phyloP scores from a whole-genome alignment of 371 early-diverging fungal species.

The Cokeromyces recurvatus region DNA sequence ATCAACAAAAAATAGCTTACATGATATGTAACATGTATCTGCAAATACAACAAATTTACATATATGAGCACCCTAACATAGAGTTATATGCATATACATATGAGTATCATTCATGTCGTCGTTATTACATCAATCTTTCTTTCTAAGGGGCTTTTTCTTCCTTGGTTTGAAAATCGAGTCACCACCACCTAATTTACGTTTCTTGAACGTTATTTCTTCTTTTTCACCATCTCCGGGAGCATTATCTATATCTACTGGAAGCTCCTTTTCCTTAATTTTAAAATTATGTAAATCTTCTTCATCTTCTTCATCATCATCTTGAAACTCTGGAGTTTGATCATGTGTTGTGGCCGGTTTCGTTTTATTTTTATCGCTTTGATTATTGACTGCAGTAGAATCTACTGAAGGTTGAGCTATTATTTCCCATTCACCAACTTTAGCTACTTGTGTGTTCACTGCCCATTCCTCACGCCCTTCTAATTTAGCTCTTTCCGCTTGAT shows the following conservation, averaged over 20 bases:
- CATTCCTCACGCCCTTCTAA: slow-evolving; percentile 35
- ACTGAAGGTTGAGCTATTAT: slow-evolving; percentile 13
- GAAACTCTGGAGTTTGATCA: slow-evolving; percentile 32
- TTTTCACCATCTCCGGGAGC: slow-evolving; percentile 10
- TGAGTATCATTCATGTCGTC: no score
- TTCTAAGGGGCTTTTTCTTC: slow-evolving; percentile 20
- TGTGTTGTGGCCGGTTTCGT: slow-evolving; percentile 18
- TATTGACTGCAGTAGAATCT: neutral
- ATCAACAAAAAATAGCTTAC: no score
- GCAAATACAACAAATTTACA: no score
- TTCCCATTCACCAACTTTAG: slow-evolving; percentile 40
- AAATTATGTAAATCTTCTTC: slow-evolving; percentile 48
- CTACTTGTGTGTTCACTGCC: slow-evolving; percentile 26
- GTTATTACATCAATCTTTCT: no score
- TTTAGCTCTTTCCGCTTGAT: neutral
- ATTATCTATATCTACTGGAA: slow-evolving; percentile 18
- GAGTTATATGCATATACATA: no score
- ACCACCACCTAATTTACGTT: slow-evolving; percentile 34
- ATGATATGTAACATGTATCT: no score
- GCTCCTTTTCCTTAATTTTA: slow-evolving; percentile 55
- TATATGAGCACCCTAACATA: no score
- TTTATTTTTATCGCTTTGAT: neutral
- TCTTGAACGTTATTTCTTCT: slow-evolving; percentile 44
- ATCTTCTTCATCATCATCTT: slow-evolving; percentile 47
- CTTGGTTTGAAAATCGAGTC: slow-evolving; percentile 6